phyloP scores from a whole-genome alignment of 768 basidiomycete species.

The Termitomyces sp. region DNA sequence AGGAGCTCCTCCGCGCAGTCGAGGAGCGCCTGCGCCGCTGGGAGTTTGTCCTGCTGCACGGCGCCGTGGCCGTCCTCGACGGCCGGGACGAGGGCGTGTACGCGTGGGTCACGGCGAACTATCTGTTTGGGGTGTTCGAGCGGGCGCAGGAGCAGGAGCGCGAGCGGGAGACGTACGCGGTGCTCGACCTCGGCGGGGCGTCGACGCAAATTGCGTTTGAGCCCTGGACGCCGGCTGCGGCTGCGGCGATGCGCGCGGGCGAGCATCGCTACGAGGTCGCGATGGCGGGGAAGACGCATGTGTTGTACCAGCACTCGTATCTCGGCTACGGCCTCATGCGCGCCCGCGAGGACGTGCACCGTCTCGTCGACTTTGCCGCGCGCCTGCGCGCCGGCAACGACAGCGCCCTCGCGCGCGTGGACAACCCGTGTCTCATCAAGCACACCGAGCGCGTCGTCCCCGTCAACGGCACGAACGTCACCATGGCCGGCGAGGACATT shows the following conservation, averaged over 20 bases:
- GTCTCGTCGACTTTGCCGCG: slow-evolving; percentile 83
- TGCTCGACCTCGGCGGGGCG: slow-evolving; percentile 94
- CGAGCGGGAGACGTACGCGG: slow-evolving; percentile 50
- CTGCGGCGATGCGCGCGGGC: slow-evolving; percentile 53
- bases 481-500: slow-evolving; percentile 80
- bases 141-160: neutral
- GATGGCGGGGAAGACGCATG: slow-evolving; percentile 66
- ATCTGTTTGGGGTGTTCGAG: slow-evolving; percentile 69
- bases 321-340: slow-evolving; percentile 94
- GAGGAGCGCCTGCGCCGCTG: slow-evolving; percentile 52
- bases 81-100: slow-evolving; percentile 96
- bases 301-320: slow-evolving; percentile 96
- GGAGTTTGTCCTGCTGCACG: slow-evolving; percentile 55
- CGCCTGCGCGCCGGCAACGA: slow-evolving; percentile 28
- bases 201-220: slow-evolving; percentile 98
- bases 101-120: slow-evolving; percentile 98
- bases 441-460: slow-evolving; percentile 59
- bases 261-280: slow-evolving; percentile 87
- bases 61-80: slow-evolving; percentile 87
- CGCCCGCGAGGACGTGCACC: slow-evolving; percentile 60
- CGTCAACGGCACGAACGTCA: slow-evolving; percentile 60
- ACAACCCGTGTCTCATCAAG: slow-evolving; percentile 79
- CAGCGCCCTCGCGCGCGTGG: slow-evolving; percentile 12
- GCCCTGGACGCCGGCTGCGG: slow-evolving; percentile 44
- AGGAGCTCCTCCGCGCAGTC: slow-evolving; percentile 74